Percentiles rank a stretch among this genome's conserved stretches.
These are phyloP conservation scores for Takakia lepidozioides DNA, from an alignment of 225 moss, liverwort and hornwort species.

Conservation along the genomic window DNA sequence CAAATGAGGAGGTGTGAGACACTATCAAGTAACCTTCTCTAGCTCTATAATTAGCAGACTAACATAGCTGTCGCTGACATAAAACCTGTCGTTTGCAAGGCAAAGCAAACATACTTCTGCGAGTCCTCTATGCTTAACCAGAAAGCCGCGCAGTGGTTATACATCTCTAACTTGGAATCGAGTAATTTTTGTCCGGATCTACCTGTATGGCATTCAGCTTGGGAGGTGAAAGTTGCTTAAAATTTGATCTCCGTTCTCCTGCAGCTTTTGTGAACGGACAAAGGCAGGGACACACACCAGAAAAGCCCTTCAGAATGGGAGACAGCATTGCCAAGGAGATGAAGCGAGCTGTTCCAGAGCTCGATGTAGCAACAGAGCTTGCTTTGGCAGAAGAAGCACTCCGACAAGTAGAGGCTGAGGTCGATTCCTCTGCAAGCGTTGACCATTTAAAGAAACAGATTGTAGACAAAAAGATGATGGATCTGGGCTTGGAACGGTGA, in stretches of 20 bases:
- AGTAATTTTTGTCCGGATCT: too few species aligned
- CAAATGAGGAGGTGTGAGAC: too few species aligned
- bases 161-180: too few species aligned
- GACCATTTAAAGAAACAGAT: conserved; percentile 14
- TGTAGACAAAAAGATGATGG: conserved; percentile 45
- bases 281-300: conserved; percentile 42
- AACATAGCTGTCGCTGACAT: too few species aligned
- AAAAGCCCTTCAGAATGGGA: conserved; percentile 66
- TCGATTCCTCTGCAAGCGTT: conserved; percentile 13
- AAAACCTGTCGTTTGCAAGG: too few species aligned
- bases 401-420: conserved; percentile 21
- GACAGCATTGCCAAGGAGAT: conserved; percentile 59
- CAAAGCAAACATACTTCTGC: too few species aligned
- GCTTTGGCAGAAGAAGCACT: conserved; percentile 28
- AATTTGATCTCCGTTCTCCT: not conserved
- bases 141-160: too few species aligned
- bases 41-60: too few species aligned
- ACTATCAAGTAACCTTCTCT: too few species aligned
- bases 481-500: conserved; percentile 52
- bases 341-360: conserved; percentile 30
- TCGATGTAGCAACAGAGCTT: conserved; percentile 46
- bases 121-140: too few species aligned
- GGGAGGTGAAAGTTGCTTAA: too few species aligned
- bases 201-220: too few species aligned
- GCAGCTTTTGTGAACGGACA: conserved; percentile 80